A percentile compares a stretch with the other conserved stretches of the same genome.
Conservation (phyloP, 768 basidiomycete genomes). For the Suillus brevipes region DNA sequence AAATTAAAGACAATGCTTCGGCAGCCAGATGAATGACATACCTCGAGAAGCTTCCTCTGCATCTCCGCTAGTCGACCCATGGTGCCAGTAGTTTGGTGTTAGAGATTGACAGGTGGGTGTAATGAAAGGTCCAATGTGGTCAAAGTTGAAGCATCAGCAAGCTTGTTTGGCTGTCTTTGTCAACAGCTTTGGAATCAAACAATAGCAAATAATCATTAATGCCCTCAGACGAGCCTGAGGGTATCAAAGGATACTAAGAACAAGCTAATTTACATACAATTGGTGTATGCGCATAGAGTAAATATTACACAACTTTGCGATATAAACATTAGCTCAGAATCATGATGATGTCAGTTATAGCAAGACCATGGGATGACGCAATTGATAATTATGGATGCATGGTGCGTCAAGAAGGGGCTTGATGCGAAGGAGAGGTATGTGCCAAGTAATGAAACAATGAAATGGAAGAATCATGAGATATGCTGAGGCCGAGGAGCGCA, state of each 20-base stretch:
- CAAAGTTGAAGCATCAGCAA: neutral
- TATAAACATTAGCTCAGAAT: slow-evolving; percentile 7
- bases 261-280: slow-evolving; percentile 8
- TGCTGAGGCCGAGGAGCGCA: slow-evolving; percentile 10
- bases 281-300: slow-evolving; percentile 16
- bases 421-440: slow-evolving; percentile 18
- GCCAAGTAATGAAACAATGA: slow-evolving; percentile 19
- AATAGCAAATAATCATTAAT: slow-evolving; percentile 20
- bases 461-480: slow-evolving; percentile 11
- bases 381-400: slow-evolving; percentile 19
- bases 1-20: slow-evolving; percentile 6
- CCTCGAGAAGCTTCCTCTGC: slow-evolving; percentile 90
- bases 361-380: neutral
- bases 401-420: slow-evolving; percentile 26
- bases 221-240: neutral
- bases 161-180: slow-evolving; percentile 31
- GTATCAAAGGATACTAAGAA: neutral
- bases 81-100: slow-evolving; percentile 23
- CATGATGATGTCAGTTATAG: neutral
- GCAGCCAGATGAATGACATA: slow-evolving; percentile 41
- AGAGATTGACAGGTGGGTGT: neutral
- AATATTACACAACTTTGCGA: slow-evolving; percentile 8
- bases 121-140: neutral
- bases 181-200: slow-evolving; percentile 28
- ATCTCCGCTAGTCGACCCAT: slow-evolving; percentile 98